These are phyloP conservation scores for Erigeron canadensis DNA, from an alignment of 129 eudicot genomes.

Conservation along the genomic window DNA sequence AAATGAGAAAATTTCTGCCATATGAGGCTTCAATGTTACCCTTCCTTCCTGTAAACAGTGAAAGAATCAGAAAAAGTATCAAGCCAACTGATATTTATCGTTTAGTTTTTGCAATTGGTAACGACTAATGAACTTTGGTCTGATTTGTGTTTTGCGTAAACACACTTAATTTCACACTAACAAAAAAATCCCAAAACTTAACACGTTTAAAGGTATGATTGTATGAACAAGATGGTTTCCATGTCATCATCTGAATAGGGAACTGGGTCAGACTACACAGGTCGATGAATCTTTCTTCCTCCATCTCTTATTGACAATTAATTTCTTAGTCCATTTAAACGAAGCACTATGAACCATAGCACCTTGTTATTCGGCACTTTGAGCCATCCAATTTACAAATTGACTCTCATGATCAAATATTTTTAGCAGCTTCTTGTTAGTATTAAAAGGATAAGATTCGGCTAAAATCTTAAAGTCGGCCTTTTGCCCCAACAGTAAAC, in stretches of 20 bases:
- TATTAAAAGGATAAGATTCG: slow-evolving; percentile 45
- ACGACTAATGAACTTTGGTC: background rate
- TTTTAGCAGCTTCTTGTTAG: slow-evolving; percentile 31
- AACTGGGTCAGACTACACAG: background rate
- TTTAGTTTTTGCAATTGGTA: too few species aligned
- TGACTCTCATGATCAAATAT: slow-evolving; percentile 44
- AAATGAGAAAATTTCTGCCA: slow-evolving; percentile 26
- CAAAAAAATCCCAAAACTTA: background rate
- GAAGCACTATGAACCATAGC: slow-evolving; percentile 46
- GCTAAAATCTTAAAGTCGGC: slow-evolving; percentile 39
- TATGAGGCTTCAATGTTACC: slow-evolving; percentile 19
- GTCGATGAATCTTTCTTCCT: slow-evolving; percentile 37
- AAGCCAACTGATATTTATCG: too few species aligned
- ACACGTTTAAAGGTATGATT: background rate
- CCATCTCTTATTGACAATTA: slow-evolving; percentile 32
- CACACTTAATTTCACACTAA: background rate
- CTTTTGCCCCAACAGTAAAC: slow-evolving; percentile 45
- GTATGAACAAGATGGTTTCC: background rate
- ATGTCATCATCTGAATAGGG: background rate
- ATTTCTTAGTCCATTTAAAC: slow-evolving; percentile 46
- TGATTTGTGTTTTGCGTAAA: background rate
- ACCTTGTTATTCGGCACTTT: slow-evolving; percentile 34
- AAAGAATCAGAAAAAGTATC: background rate
- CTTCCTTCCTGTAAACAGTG: slow-evolving; percentile 27
- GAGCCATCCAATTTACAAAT: slow-evolving; percentile 47